These are phyloP conservation scores for Paramecium sexaurelia DNA, from an alignment of 73 alveolate species.

Conservation along the genomic window DNA sequence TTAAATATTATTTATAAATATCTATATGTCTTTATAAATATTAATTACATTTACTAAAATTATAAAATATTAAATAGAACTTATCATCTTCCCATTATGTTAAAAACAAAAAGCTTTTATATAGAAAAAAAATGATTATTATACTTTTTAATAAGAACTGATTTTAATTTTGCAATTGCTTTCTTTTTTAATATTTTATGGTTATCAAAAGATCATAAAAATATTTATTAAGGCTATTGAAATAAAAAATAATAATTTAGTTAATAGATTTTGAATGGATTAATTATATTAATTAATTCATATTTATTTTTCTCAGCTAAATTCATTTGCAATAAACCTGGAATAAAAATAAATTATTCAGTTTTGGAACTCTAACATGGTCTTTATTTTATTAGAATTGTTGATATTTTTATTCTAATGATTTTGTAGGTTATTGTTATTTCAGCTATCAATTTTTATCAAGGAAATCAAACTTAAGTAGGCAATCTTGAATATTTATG, in stretches of 20 bases:
- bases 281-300: slow-evolving; percentile 46
- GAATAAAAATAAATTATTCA: slow-evolving; percentile 33
- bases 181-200: slow-evolving; percentile 63
- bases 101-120: too few relatives aligned
- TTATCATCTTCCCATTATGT: slow-evolving; percentile 51
- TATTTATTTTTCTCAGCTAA: slow-evolving; percentile 64
- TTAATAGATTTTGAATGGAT: slow-evolving; percentile 67
- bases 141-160: slow-evolving; percentile 67
- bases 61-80: slow-evolving; percentile 56
- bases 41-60: background rate
- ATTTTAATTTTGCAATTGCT: slow-evolving; percentile 68
- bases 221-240: too few relatives aligned
- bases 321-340: slow-evolving; percentile 62
- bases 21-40: background rate
- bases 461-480: slow-evolving; percentile 29
- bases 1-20: background rate
- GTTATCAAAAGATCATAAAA: slow-evolving; percentile 65
- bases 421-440: slow-evolving; percentile 40
- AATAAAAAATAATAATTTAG: background rate
- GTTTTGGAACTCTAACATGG: slow-evolving; percentile 67
- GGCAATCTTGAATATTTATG: background rate
- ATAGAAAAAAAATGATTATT: too few relatives aligned
- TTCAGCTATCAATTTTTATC: slow-evolving; percentile 6
- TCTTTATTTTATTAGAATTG: slow-evolving; percentile 52
- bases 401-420: slow-evolving; percentile 45